Conservation (phyloP, 805 yeast genomes). For the Nakazawaea sp. region DNA sequence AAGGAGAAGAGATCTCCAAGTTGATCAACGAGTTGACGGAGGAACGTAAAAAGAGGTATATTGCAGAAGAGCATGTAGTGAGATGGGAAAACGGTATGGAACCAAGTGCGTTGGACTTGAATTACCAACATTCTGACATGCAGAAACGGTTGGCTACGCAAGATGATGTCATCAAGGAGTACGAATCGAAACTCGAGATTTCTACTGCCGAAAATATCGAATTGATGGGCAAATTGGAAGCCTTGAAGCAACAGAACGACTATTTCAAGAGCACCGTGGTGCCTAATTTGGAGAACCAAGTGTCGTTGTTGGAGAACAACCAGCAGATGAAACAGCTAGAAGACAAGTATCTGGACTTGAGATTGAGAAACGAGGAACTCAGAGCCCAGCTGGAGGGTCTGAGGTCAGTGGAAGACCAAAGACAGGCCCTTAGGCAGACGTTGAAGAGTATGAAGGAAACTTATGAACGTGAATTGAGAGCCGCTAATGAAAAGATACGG, state of each 20-base stretch:
- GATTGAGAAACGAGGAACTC: constrained; percentile 23
- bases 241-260: constrained; percentile 31
- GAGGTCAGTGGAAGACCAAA: constrained; percentile 20
- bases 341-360: constrained; percentile 22
- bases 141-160: constrained; percentile 38
- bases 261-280: constrained; percentile 34
- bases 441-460: constrained; percentile 21
- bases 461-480: constrained; percentile 19
- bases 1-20: constrained; percentile 37
- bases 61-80: constrained; percentile 66
- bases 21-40: constrained; percentile 52
- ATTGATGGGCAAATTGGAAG: constrained; percentile 31
- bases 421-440: constrained; percentile 24
- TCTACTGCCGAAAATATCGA: constrained; percentile 27
- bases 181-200: constrained; percentile 38
- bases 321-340: constrained; percentile 16
- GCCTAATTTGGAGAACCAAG: constrained; percentile 38
- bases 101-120: constrained; percentile 49
- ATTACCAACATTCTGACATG: constrained; percentile 49
- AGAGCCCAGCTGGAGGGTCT: constrained; percentile 15
- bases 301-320: constrained; percentile 25
- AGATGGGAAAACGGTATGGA: constrained; percentile 43
- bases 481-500: constrained; percentile 19
- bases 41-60: constrained; percentile 58
- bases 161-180: constrained; percentile 39